Conservation (phyloP, 2,329 filamentous ascomycete genomes). For the Penicillium sp. region DNA sequence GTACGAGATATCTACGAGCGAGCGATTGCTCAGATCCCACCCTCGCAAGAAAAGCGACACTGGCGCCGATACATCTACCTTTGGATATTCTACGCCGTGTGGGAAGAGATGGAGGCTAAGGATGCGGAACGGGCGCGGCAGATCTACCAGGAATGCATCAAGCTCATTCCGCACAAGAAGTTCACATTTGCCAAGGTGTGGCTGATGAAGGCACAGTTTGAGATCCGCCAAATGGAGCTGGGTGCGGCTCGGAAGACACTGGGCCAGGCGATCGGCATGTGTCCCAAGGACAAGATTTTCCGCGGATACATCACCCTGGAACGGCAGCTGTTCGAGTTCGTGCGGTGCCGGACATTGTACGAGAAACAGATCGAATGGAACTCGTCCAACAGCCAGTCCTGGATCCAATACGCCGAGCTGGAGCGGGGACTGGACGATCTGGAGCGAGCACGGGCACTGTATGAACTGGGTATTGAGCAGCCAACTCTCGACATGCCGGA, state of each 20-base stretch:
- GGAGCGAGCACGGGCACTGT: constrained; percentile 86
- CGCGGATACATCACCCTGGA: constrained; percentile 92
- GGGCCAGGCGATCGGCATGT: constrained; percentile 88
- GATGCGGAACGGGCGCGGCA: constrained; percentile 80
- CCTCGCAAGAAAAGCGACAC: constrained; percentile 93
- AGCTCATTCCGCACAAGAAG: constrained; percentile 89
- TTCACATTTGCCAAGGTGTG: constrained; percentile 98
- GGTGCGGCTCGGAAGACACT: constrained; percentile 82
- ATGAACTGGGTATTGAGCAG: constrained; percentile 85
- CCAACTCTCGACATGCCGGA: constrained; percentile 93
- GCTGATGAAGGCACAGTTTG: constrained; percentile 91
- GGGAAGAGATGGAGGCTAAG: constrained; percentile 85
- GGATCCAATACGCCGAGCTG: constrained; percentile 95
- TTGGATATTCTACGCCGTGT: constrained; percentile 96
- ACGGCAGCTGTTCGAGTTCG: constrained; percentile 91
- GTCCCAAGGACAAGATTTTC: constrained; percentile 94
- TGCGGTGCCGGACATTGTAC: constrained; percentile 86
- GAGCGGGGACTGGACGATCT: constrained; percentile 90
- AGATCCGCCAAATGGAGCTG: constrained; percentile 84
- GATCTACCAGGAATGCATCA: constrained; percentile 87
- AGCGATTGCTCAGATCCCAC: constrained; percentile 92
- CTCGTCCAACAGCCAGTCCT: constrained; percentile 84
- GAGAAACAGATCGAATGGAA: constrained; percentile 95
- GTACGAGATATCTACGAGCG: constrained; percentile 93
- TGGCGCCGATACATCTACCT: constrained; percentile 98